Conservation (phyloP, 805 yeast species). For the Starmerella bacillaris region DNA sequence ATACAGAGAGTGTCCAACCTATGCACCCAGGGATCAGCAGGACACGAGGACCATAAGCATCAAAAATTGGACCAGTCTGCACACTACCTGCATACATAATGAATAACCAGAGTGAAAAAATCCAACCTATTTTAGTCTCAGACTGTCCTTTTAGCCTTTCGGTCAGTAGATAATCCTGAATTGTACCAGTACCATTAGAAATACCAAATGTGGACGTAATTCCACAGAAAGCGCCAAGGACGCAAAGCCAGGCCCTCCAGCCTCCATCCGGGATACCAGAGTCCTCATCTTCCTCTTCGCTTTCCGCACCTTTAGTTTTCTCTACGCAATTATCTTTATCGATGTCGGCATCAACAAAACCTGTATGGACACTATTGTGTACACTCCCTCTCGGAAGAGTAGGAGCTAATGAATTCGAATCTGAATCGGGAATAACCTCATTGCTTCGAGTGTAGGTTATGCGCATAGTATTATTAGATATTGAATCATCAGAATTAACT, state of each 20-base stretch:
- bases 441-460: too few relatives aligned
- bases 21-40: constrained; percentile 32
- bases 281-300: not conserved
- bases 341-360: not conserved
- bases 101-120: constrained; percentile 32
- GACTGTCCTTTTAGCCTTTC: constrained; percentile 33
- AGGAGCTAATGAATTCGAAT: too few relatives aligned
- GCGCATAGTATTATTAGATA: too few relatives aligned
- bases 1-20: constrained; percentile 31
- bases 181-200: constrained; percentile 47
- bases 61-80: constrained; percentile 38
- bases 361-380: not conserved
- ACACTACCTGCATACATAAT: constrained; percentile 29
- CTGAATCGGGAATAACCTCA: too few relatives aligned
- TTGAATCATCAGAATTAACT: too few relatives aligned
- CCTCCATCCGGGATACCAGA: constrained; percentile 37
- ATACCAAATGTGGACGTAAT: constrained; percentile 43
- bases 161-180: constrained; percentile 42
- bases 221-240: constrained; percentile 42
- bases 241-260: constrained; percentile 34
- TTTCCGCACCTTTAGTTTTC: not conserved
- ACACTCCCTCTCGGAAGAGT: too few relatives aligned
- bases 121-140: constrained; percentile 47
- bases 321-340: not conserved
- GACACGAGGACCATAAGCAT: constrained; percentile 34